phyloP scores from a whole-genome alignment of 2,329 filamentous ascomycete genomes.

The Scedosporium apiospermum region DNA sequence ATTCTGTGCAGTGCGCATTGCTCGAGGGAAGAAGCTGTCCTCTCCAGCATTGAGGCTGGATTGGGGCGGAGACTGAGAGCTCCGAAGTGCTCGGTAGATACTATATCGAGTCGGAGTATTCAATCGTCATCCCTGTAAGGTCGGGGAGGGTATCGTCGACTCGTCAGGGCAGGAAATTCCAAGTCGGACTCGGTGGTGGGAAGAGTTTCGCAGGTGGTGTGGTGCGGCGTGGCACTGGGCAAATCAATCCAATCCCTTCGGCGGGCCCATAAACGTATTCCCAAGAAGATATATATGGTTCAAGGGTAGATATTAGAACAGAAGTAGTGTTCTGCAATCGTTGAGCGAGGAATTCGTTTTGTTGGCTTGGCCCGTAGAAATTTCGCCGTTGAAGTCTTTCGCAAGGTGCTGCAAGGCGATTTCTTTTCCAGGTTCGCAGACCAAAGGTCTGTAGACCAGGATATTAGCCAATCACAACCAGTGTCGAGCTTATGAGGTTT shows the following conservation, averaged over 20 bases:
- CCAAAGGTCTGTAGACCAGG: not conserved
- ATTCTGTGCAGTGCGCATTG: constrained; percentile 4
- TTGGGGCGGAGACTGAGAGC: not conserved
- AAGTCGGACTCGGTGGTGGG: too few species aligned
- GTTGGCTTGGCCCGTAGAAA: not conserved
- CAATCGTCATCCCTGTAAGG: not conserved
- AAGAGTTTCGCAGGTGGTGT: too few species aligned
- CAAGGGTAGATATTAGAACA: too few species aligned
- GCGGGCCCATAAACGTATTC: too few species aligned
- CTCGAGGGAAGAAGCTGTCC: constrained; percentile 8
- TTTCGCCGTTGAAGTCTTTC: not conserved
- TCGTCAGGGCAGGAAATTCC: too few species aligned
- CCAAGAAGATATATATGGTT: too few species aligned
- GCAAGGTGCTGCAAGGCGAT: not conserved
- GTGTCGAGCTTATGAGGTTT: not conserved
- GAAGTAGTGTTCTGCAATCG: too few species aligned
- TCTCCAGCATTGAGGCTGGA: constrained; percentile 10
- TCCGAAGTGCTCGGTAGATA: not conserved
- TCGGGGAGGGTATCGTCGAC: too few species aligned
- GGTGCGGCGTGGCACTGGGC: too few species aligned
- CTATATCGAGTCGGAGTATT: not conserved
- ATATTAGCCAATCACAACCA: not conserved
- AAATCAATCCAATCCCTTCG: too few species aligned
- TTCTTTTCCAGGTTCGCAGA: not conserved
- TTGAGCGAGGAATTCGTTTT: not conserved